Base-by-base conservation (phyloP, 495 filamentous ascomycete species). In the Penicillium bovifimosum region DNA sequence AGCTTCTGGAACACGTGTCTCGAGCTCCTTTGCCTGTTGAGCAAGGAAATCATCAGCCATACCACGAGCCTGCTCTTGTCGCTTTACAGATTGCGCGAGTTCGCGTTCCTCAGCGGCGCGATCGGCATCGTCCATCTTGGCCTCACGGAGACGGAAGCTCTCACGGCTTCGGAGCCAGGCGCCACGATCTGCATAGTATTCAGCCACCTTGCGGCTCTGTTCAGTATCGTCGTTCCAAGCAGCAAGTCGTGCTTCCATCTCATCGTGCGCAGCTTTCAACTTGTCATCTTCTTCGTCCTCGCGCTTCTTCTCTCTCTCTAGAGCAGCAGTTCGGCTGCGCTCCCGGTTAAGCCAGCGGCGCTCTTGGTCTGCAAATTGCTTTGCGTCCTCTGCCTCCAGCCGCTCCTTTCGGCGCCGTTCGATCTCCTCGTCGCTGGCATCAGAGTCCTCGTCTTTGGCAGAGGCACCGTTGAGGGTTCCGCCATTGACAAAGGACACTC, bases 1-100 rank as follows among this genome's bases (percentile, higher is more conserved):
- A 29, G 80, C 75, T 55, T 83, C 48, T 10, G 9, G 74, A 24
- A 58, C 51, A 20, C 73, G 74, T 35, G 62, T 51, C 63, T 88
- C 86, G 66, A 96, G 78, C 63, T 96, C 92, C 61, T 89, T 80
- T 0, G 90, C 90, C 66, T 95, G 90, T 41, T 85, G 82, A 47
- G 89, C 89, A 20, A 97, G 81, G 84, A 96, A 96, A 46, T 86
- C 86, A 64, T 97, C 93, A 10, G 93, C 93, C 84, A 91, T 84
- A 31, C 86, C 90, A 38, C 84, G 78, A 1, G 88, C 89, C 51
- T 88, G 83, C 59, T 91, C 90, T 53, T 83, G 81, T 56, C 90
- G 82, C 35, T 86, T 84, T 33, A 81, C 76, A 29, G 86, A 80
- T 43, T 76, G 78, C 40, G 84, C 81, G 6, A 70, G 79, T 63